Evolutionary conservation across 345 rosid species (phyloP).

Genomic region (Aquilaria malaccensis): DNA sequence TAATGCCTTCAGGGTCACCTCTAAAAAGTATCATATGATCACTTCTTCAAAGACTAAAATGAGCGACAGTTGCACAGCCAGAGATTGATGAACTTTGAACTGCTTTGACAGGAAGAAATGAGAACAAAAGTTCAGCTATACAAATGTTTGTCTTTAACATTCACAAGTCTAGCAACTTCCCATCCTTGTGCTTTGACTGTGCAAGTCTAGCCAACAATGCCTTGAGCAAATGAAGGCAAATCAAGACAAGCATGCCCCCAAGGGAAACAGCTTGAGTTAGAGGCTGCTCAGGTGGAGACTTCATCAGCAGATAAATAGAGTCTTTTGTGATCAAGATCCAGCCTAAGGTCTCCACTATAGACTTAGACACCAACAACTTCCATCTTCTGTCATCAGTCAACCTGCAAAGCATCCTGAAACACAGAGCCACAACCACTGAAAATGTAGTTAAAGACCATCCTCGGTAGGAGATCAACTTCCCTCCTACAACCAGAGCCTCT

Average conservation of each 20-base stretch:
- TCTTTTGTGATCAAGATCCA: constrained; percentile 44
- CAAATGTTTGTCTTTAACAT: too few relatives aligned
- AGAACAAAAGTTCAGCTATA: too few relatives aligned
- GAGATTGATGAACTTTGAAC: too few relatives aligned
- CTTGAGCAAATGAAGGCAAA: constrained; percentile 39
- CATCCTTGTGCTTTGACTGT: too few relatives aligned
- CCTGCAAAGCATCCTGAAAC: constrained; percentile 40
- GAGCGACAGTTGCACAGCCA: too few relatives aligned
- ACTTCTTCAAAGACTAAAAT: too few relatives aligned
- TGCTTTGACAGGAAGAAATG: too few relatives aligned
- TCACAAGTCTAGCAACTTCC: too few relatives aligned
- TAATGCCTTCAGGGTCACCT: too few relatives aligned
- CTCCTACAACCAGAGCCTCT: constrained; percentile 62
- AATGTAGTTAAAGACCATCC: constrained; percentile 62
- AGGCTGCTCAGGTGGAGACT: constrained; percentile 36
- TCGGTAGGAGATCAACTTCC: constrained; percentile 46
- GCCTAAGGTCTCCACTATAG: constrained; percentile 31
- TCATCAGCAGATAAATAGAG: constrained; percentile 34
- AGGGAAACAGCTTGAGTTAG: constrained; percentile 26
- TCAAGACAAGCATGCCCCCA: constrained; percentile 41
- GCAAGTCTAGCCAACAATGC: too few relatives aligned
- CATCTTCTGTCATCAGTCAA: constrained; percentile 20
- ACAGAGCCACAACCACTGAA: constrained; percentile 40
- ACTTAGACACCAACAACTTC: constrained; percentile 15
- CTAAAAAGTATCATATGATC: too few relatives aligned